phyloP scores from a whole-genome alignment of 306 rosid species.

The Benincasa hispida region DNA sequence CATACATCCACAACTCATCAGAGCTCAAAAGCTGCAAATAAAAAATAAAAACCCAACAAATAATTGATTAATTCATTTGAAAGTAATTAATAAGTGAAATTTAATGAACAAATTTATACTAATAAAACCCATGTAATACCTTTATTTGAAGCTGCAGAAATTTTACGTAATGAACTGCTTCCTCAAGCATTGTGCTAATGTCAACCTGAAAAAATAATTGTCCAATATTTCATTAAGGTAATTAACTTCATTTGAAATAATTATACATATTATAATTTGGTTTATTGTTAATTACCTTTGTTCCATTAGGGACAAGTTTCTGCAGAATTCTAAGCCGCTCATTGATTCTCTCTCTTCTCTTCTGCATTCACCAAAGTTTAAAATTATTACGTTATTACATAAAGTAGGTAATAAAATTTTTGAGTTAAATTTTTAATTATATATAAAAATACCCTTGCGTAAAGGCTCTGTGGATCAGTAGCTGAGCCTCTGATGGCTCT shows the following conservation, averaged over 20 bases:
- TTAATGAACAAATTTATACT: not conserved
- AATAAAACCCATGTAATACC: constrained; percentile 35
- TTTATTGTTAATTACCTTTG: constrained; percentile 6
- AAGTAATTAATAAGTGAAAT: not conserved
- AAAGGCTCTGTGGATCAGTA: constrained; percentile 8
- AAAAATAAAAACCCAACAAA: not conserved
- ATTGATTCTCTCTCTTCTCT: constrained; percentile 10
- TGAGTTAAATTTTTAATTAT: not conserved
- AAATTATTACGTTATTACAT: too few relatives aligned
- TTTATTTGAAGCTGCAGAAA: constrained; percentile 77
- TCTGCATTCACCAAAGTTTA: constrained; percentile 2
- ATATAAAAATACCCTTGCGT: constrained; percentile 15
- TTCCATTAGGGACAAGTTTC: constrained; percentile 11
- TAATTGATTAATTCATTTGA: not conserved
- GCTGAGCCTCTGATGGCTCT: constrained; percentile 11
- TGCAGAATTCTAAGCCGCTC: constrained; percentile 4
- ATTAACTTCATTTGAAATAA: too few relatives aligned
- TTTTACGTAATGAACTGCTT: constrained; percentile 76
- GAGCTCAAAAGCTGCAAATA: constrained; percentile 11
- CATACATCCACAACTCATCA: constrained; percentile 15
- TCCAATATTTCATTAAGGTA: not conserved
- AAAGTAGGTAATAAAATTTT: not conserved
- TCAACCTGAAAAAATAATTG: constrained; percentile 32
- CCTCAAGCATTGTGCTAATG: constrained; percentile 96
- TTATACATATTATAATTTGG: not conserved